phyloP scores from a whole-genome alignment of 345 rosid species.

The Ricinus communis region DNA sequence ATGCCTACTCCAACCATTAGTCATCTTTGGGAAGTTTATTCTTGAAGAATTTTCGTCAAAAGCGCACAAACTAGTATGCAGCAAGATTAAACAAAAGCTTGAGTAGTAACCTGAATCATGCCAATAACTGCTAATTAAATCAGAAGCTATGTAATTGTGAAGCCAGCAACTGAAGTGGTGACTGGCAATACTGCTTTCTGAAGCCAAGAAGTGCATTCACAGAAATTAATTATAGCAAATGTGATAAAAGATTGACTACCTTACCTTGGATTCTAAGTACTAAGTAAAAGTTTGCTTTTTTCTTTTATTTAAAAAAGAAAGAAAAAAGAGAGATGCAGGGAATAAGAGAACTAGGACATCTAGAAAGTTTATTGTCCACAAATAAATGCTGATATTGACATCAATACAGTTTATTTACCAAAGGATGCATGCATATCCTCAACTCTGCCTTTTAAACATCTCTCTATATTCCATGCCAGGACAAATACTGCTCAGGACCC shows the following conservation, averaged over 20 bases:
- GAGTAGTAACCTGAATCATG: background rate
- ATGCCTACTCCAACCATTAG: too few relatives aligned
- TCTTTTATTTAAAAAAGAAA: too few relatives aligned
- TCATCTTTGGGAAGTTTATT: background rate
- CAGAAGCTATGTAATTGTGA: background rate
- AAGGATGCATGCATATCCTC: background rate
- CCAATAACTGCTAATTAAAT: background rate
- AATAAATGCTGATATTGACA: background rate
- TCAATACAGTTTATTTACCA: background rate
- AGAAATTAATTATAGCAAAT: too few relatives aligned
- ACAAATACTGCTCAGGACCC: background rate
- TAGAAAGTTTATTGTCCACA: background rate
- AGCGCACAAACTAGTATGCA: background rate
- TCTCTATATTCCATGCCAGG: background rate
- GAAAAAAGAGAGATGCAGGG: background rate
- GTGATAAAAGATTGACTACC: background rate
- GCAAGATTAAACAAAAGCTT: background rate
- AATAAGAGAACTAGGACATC: background rate
- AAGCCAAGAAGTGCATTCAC: background rate
- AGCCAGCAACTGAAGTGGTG: background rate
- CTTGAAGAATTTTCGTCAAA: background rate
- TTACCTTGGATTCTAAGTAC: background rate
- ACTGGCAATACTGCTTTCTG: background rate
- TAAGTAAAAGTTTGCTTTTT: background rate
- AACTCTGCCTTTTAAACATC: background rate